These are phyloP conservation scores for Halophytophthora batemanensis DNA, from an alignment of 352 stramenopile species.

Conservation along the genomic window DNA sequence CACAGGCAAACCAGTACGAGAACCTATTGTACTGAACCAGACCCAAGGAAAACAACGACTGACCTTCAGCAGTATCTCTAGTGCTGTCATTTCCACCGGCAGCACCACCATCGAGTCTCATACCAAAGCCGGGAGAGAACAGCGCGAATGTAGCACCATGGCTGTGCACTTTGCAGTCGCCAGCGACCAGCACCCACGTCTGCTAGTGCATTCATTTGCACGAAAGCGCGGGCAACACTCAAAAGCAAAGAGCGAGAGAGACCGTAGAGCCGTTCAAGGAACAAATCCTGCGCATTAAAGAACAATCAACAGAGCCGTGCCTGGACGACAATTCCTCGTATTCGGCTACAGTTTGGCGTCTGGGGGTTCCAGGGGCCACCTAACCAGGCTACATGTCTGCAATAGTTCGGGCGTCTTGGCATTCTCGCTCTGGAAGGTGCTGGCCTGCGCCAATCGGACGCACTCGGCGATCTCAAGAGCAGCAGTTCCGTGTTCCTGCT, in stretches of 20 bases:
- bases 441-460: conserved; percentile 10
- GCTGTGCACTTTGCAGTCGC: conserved; percentile 23
- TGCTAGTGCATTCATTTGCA: conserved; percentile 25
- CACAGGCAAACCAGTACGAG: conserved; percentile 22
- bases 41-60: conserved; percentile 11
- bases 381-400: conserved; percentile 12
- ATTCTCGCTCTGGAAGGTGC: conserved; percentile 21
- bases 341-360: background rate
- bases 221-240: background rate
- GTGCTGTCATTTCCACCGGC: conserved; percentile 4
- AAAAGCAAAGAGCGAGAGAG: conserved; percentile 8
- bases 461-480: conserved; percentile 5
- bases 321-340: background rate
- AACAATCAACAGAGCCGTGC: too few relatives aligned
- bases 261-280: conserved; percentile 1
- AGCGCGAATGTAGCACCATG: background rate
- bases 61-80: conserved; percentile 24
- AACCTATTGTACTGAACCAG: conserved; percentile 15
- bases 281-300: too few relatives aligned
- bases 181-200: conserved; percentile 17
- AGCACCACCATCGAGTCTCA: background rate
- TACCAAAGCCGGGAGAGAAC: conserved; percentile 1
- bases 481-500: conserved; percentile 1
- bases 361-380: conserved; percentile 7
- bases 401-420: conserved; percentile 25